A percentile compares a stretch with the other conserved stretches of the same genome.
Conservation (phyloP, 495 filamentous ascomycete genomes). For the Glutinoglossum americanum region DNA sequence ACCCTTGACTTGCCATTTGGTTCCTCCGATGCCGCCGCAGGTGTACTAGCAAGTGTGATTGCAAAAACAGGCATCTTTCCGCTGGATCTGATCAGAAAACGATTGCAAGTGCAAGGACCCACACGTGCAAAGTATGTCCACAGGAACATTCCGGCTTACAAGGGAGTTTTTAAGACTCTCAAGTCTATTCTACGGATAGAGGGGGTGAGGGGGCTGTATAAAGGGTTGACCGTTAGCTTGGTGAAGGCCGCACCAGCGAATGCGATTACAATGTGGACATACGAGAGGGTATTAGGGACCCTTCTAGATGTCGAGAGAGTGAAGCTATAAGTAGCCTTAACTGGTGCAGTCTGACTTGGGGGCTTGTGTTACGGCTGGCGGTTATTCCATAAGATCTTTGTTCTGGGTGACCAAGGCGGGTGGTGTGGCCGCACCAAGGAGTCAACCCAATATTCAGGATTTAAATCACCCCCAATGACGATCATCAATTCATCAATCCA, state of each 20-base stretch:
- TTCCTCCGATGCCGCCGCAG: constrained; percentile 59
- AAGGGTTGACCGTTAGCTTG: constrained; percentile 71
- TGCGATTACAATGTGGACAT: constrained; percentile 97
- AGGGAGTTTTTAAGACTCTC: constrained; percentile 41
- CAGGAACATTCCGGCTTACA: constrained; percentile 71
- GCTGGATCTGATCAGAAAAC: constrained; percentile 79
- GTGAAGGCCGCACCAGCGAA: constrained; percentile 88
- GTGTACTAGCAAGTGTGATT: constrained; percentile 51
- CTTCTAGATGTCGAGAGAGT: background rate
- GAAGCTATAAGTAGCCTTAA: background rate
- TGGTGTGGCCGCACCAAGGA: no score
- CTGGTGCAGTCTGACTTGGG: background rate
- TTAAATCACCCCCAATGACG: no score
- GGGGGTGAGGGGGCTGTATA: constrained; percentile 63
- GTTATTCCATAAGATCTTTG: no score
- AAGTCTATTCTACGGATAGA: constrained; percentile 44
- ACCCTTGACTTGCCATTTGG: constrained; percentile 44
- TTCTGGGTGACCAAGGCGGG: no score
- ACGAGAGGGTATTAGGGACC: constrained; percentile 44
- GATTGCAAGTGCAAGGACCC: constrained; percentile 89
- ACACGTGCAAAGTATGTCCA: constrained; percentile 58
- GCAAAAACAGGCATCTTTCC: constrained; percentile 86
- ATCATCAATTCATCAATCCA: no score
- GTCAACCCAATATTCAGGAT: no score
- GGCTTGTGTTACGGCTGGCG: background rate